Percentiles rank a stretch among this genome's conserved stretches.
Conservation (phyloP, 164 flowering plant genomes). For the Buxus sempervirens region DNA sequence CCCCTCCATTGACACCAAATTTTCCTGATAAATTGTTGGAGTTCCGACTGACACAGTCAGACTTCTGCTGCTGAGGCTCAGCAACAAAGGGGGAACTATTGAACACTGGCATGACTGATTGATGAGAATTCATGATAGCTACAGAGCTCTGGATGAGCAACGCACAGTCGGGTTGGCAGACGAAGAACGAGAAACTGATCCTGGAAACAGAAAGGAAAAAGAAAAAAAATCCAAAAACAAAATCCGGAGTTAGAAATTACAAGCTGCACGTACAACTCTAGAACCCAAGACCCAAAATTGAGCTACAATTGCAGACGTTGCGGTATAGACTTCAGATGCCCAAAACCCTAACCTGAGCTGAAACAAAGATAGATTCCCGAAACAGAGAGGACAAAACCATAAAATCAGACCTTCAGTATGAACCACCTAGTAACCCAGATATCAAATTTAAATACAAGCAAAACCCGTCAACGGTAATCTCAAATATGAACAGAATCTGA, state of each 20-base stretch:
- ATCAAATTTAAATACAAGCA: conserved; percentile 17
- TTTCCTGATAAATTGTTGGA: conserved; percentile 24
- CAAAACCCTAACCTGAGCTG: conserved; percentile 10
- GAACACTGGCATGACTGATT: conserved; percentile 58
- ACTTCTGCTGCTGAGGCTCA: conserved; percentile 37
- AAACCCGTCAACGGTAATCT: conserved; percentile 15
- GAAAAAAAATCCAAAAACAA: neutral
- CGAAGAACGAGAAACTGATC: neutral
- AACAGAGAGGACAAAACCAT: conserved; percentile 4
- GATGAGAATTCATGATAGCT: conserved; percentile 64
- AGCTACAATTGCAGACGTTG: neutral
- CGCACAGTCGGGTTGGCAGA: conserved; percentile 8
- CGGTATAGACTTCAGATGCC: conserved; percentile 1
- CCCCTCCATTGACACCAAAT: conserved; percentile 26
- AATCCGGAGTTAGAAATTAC: conserved; percentile 2
- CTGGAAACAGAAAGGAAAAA: neutral
- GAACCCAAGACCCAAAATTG: conserved; percentile 3
- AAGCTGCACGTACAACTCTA: neutral
- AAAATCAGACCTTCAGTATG: conserved; percentile 3
- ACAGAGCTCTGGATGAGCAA: conserved; percentile 4
- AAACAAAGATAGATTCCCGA: conserved; percentile 2
- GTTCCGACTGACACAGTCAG: conserved; percentile 17
- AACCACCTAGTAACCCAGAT: conserved; percentile 13
- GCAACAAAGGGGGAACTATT: conserved; percentile 31
- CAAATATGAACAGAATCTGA: conserved; percentile 26